Evolutionary conservation across 2,329 filamentous ascomycete genomes (phyloP).

Genomic region (Colletotrichum caudatum): DNA sequence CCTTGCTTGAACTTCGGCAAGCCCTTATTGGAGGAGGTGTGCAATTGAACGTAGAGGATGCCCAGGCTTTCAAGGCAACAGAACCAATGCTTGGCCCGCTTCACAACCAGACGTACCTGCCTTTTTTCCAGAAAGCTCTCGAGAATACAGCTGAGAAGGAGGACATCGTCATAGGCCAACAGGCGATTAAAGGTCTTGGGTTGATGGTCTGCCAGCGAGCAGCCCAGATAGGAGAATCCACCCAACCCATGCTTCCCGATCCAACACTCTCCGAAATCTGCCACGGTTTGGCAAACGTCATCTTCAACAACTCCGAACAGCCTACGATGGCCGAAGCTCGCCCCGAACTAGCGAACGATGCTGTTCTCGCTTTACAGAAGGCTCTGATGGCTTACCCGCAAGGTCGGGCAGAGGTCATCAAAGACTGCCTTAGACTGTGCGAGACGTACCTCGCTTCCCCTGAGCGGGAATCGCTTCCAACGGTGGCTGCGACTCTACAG

Average conservation of each 20-base stretch:
- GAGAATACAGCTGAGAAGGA: constrained; percentile 51
- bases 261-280: constrained; percentile 52
- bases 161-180: constrained; percentile 55
- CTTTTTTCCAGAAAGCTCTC: constrained; percentile 50
- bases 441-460: constrained; percentile 25
- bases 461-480: constrained; percentile 25
- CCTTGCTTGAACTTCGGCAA: constrained; percentile 61
- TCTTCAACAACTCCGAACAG: constrained; percentile 46
- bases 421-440: constrained; percentile 35
- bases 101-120: constrained; percentile 58
- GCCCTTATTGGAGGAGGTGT: constrained; percentile 51
- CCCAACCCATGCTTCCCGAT: constrained; percentile 34
- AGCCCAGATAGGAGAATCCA: constrained; percentile 41
- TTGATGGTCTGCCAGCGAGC: constrained; percentile 58
- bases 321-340: constrained; percentile 36
- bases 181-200: constrained; percentile 61
- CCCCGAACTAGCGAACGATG: constrained; percentile 53
- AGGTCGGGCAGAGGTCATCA: constrained; percentile 52
- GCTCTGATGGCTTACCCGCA: constrained; percentile 52
- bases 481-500: constrained; percentile 44
- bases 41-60: constrained; percentile 51
- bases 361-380: constrained; percentile 56
- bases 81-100: constrained; percentile 55
- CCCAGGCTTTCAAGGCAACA: constrained; percentile 52
- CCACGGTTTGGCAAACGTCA: constrained; percentile 45